These are phyloP conservation scores for Kuraishia borneana DNA, from an alignment of 805 yeast genomes.

Conservation along the genomic window DNA sequence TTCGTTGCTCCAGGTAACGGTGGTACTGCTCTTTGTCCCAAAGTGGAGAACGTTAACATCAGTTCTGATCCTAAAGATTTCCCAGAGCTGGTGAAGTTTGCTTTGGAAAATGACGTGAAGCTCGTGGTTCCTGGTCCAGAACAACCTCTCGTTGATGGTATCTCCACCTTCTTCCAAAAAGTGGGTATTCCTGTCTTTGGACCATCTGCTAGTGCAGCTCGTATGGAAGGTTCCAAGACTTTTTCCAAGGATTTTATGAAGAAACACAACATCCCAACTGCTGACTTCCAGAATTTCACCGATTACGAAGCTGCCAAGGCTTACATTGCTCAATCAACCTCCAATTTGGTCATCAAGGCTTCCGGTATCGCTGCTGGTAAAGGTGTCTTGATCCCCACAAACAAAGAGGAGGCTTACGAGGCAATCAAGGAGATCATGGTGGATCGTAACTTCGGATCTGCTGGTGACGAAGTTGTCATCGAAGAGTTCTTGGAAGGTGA, in stretches of 20 bases:
- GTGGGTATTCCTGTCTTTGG: slow-evolving; percentile 96
- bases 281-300: slow-evolving; percentile 75
- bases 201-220: slow-evolving; percentile 84
- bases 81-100: slow-evolving; percentile 59
- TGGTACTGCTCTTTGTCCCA: slow-evolving; percentile 55
- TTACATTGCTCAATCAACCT: slow-evolving; percentile 54
- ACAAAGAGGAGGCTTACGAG: slow-evolving; percentile 70
- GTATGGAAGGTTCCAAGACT: slow-evolving; percentile 94
- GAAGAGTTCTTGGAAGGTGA: slow-evolving; percentile 97
- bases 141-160: slow-evolving; percentile 95
- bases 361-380: slow-evolving; percentile 98
- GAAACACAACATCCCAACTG: slow-evolving; percentile 88
- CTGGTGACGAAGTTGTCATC: slow-evolving; percentile 91
- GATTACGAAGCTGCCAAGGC: slow-evolving; percentile 63
- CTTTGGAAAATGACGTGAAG: slow-evolving; percentile 49
- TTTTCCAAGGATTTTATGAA: slow-evolving; percentile 92
- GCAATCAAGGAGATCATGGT: slow-evolving; percentile 88
- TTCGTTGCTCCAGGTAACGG: slow-evolving; percentile 98
- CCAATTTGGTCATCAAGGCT: slow-evolving; percentile 87
- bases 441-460: slow-evolving; percentile 77
- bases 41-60: slow-evolving; percentile 62
- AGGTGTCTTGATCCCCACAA: slow-evolving; percentile 89
- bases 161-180: slow-evolving; percentile 55
- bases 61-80: slow-evolving; percentile 61
- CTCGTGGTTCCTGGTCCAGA: slow-evolving; percentile 98